Conservation (phyloP, 371 early-diverging fungal genomes). For the Apophysomyces trapeziformis region DNA sequence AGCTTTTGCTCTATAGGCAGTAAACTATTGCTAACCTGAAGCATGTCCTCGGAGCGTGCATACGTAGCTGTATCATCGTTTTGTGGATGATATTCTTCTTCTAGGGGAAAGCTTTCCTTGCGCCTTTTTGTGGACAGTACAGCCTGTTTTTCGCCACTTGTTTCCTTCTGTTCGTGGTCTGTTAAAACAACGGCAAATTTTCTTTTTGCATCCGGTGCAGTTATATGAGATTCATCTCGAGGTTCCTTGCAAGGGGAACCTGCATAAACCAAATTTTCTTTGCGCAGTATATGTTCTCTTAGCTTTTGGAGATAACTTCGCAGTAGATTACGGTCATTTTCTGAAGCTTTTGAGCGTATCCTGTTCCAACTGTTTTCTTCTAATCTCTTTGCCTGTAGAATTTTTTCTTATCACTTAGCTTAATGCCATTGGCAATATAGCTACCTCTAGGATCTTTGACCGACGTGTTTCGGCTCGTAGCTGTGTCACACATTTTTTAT, state of each 20-base stretch:
- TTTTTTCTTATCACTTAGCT: neutral
- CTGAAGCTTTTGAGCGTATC: neutral
- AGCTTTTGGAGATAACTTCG: slow-evolving; percentile 7
- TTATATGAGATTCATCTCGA: neutral
- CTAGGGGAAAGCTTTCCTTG: neutral
- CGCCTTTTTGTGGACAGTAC: neutral
- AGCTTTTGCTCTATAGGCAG: neutral
- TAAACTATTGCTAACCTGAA: neutral
- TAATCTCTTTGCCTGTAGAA: slow-evolving; percentile 9
- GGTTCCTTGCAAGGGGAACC: neutral
- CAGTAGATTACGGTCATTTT: slow-evolving; percentile 7
- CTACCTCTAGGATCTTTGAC: neutral
- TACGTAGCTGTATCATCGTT: neutral
- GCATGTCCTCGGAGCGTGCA: neutral
- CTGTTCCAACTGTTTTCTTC: slow-evolving; percentile 16
- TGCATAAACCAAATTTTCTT: neutral
- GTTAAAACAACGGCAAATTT: neutral
- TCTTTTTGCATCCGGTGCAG: slow-evolving; percentile 11
- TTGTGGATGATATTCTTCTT: neutral
- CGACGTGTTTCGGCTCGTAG: neutral
- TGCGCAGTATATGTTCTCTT: slow-evolving; percentile 4
- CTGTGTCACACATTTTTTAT: too few relatives aligned
- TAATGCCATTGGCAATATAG: neutral
- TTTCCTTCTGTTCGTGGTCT: neutral
- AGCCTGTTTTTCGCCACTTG: neutral